Evolutionary conservation across 169 alveolate genomes (phyloP), one percentile per base, ranked within the genome.

Genomic region (Cyclospora cayetanensis): DNA sequence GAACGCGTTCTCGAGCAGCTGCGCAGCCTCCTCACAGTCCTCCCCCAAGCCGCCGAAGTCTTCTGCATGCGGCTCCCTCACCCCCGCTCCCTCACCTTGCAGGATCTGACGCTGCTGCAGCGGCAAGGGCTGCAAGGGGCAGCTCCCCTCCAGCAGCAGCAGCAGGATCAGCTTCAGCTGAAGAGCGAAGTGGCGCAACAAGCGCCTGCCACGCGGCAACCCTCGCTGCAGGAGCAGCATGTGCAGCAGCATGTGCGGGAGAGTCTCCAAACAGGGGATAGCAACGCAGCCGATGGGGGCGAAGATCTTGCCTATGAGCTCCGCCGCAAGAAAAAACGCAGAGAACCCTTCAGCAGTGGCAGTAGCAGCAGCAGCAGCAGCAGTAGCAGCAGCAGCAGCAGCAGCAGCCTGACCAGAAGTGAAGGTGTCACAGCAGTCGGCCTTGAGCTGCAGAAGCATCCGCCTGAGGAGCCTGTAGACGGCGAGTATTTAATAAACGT

Each of bases 1-100:
- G 91, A 82, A 43, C 83, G 94, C 29, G 94, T 68, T 4, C 77
- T 91, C 39, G 94, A 82, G 68, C 94, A 91, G 68, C 79, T 91
- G 22, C 88, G 94, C 0, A 70, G 90, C 41, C 52, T 91, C 46
- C 91, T 91, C 31, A 84, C 87, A 0, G 88, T 82, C 7, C 76
- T 77, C 68, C 94, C 94, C 29, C 41, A 50, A 9, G 91, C 88
- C 0, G 86, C 91, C 1, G 65, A 37, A 20, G 74, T 60, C 66
- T 91, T 91, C 46, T 70, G 90, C 18, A 46, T 0, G 39, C 46
- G 25, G 53, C 27, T 91, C 72, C 82, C 68, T 37, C 94, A 91
- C 60, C 94, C 94, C 22, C 84, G 72, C 31, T 74, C 91, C 9
- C 68, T 66, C 25, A 41, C 84, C 25, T 43, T 65, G 53, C 70